These are phyloP conservation scores for Linnemannia exigua DNA, from an alignment of 192 early-diverging fungal species.

Conservation along the genomic window DNA sequence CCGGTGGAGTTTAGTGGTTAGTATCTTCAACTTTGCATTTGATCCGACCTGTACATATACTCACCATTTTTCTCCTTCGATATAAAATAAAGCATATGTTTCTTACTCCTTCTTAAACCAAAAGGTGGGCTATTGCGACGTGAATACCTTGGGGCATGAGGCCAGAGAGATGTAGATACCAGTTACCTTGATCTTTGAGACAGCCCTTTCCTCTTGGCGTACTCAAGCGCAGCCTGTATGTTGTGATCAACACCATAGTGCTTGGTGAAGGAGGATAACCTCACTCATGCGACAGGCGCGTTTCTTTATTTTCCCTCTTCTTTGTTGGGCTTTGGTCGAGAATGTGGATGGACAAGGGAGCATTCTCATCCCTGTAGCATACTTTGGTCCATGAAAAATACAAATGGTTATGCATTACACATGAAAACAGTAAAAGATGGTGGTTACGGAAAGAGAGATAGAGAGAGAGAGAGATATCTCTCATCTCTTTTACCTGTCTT, in stretches of 20 bases:
- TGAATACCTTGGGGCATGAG: too few species aligned
- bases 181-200: too few species aligned
- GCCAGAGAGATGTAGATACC: too few species aligned
- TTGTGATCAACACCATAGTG: too few species aligned
- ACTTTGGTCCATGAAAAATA: neutral
- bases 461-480: neutral
- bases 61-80: neutral
- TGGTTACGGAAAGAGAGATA: neutral
- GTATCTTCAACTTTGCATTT: neutral
- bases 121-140: too few species aligned
- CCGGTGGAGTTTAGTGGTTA: slow-evolving; percentile 15
- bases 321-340: neutral
- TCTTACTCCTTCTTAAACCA: neutral
- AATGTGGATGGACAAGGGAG: neutral
- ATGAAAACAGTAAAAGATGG: neutral
- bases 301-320: neutral
- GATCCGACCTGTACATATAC: neutral
- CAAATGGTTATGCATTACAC: neutral
- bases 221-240: too few species aligned
- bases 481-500: neutral
- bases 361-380: neutral
- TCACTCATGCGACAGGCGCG: neutral
- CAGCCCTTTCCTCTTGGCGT: too few species aligned
- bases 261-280: too few species aligned
- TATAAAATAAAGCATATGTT: neutral